A percentile compares a stretch with the other conserved stretches of the same genome.
Conservation (phyloP, 2,329 filamentous ascomycete species). For the Aureobasidium sp. region DNA sequence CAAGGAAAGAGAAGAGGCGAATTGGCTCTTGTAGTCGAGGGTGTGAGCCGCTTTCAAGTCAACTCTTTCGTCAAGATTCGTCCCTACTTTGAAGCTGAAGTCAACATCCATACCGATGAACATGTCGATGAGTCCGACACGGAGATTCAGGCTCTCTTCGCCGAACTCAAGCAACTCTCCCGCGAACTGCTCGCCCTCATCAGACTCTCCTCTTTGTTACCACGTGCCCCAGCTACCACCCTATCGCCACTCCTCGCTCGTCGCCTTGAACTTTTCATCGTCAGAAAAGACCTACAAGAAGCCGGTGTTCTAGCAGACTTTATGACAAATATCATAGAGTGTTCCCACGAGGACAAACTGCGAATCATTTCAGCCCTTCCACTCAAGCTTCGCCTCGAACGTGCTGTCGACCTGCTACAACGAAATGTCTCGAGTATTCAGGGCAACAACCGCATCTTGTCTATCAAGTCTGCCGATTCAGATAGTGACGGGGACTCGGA, state of each 20-base stretch:
- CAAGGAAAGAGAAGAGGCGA: conserved; percentile 44
- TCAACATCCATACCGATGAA: conserved; percentile 60
- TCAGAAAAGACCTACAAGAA: conserved; percentile 69
- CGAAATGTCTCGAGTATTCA: conserved; percentile 78
- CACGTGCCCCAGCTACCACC: conserved; percentile 54
- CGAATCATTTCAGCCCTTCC: conserved; percentile 74
- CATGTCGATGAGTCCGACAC: conserved; percentile 42
- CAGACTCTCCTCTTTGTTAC: conserved; percentile 74
- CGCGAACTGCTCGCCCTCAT: conserved; percentile 79
- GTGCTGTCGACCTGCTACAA: conserved; percentile 74
- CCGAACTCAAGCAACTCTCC: conserved; percentile 72
- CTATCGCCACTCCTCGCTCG: conserved; percentile 80
- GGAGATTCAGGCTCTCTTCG: conserved; percentile 62
- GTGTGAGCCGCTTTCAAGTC: conserved; percentile 65
- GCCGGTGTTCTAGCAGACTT: conserved; percentile 87
- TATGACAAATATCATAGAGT: conserved; percentile 88
- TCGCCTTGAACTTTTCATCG: conserved; percentile 79
- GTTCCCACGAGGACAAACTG: conserved; percentile 83
- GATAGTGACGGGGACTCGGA: conserved; percentile 22
- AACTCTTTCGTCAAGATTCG: conserved; percentile 67
- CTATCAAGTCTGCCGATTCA: conserved; percentile 52
- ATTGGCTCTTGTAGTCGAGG: conserved; percentile 79
- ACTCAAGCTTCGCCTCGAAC: conserved; percentile 66
- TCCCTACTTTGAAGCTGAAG: conserved; percentile 78
- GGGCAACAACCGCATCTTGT: conserved; percentile 76